These are phyloP conservation scores for Raffaelea deltoideospora DNA, from an alignment of 2,329 filamentous ascomycete species.

Conservation along the genomic window DNA sequence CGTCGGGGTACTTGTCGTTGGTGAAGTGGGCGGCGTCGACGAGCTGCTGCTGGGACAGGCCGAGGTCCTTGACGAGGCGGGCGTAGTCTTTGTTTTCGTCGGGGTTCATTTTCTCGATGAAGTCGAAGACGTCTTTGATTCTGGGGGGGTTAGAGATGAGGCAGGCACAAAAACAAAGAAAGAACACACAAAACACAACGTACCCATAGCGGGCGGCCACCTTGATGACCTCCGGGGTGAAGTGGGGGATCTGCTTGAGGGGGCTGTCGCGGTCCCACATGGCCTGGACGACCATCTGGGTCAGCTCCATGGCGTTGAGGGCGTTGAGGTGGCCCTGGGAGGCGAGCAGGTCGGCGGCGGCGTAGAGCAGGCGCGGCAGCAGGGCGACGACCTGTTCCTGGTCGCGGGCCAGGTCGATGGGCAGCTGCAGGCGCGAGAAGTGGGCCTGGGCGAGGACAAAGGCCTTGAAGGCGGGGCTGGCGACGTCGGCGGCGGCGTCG, in stretches of 20 bases:
- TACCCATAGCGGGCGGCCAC: conserved; percentile 66
- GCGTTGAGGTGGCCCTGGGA: conserved; percentile 94
- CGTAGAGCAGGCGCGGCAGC: conserved; percentile 74
- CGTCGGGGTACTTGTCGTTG: conserved; percentile 89
- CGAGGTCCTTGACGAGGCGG: conserved; percentile 61
- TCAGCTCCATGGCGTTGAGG: conserved; percentile 98
- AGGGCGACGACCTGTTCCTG: conserved; percentile 79
- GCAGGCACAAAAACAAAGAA: background rate
- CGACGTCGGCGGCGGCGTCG: conserved; percentile 43
- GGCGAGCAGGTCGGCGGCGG: conserved; percentile 86
- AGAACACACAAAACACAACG: conserved; percentile 15
- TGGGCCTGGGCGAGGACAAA: conserved; percentile 96
- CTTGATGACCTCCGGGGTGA: conserved; percentile 68
- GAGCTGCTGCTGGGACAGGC: conserved; percentile 67
- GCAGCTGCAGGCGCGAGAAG: conserved; percentile 93
- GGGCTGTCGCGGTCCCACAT: conserved; percentile 99
- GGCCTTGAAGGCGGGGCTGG: conserved; percentile 96
- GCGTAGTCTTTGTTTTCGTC: conserved; percentile 76
- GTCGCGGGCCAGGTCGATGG: conserved; percentile 89
- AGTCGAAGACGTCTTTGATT: conserved; percentile 89
- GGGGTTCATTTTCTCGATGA: conserved; percentile 98
- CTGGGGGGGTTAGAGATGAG: conserved; percentile 27
- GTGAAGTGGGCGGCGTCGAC: conserved; percentile 86
- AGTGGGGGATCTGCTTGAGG: conserved; percentile 95
- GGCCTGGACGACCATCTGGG: conserved; percentile 95